These are phyloP conservation scores for Picea mariana DNA, from an alignment of 83 land plant species.

Conservation along the genomic window DNA sequence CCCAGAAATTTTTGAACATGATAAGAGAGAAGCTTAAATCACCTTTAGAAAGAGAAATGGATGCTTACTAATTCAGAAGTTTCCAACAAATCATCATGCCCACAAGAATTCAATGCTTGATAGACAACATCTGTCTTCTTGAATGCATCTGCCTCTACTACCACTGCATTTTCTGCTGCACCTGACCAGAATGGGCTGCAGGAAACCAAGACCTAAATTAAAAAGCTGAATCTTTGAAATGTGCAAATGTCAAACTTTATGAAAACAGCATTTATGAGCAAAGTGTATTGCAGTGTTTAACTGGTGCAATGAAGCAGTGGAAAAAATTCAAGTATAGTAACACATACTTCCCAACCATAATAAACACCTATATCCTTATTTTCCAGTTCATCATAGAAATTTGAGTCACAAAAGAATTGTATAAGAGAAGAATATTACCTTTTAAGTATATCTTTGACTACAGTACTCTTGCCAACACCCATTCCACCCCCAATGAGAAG, in stretches of 20 bases:
- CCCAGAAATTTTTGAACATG: not conserved
- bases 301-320: not conserved
- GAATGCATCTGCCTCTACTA: conserved; percentile 94
- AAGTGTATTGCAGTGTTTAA: not conserved
- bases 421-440: conserved; percentile 35
- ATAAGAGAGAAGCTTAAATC: not conserved
- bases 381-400: not conserved
- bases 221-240: not conserved
- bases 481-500: conserved; percentile 93
- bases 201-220: not conserved
- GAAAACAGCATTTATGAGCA: not conserved
- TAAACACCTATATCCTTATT: not conserved
- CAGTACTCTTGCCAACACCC: conserved; percentile 95
- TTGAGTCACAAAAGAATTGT: not conserved
- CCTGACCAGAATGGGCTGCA: conserved; percentile 32
- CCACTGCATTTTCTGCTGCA: conserved; percentile 62
- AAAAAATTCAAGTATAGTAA: not conserved
- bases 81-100: conserved; percentile 74
- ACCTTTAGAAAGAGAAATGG: not conserved
- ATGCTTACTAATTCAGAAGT: conserved; percentile 72
- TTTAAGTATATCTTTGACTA: conserved; percentile 72
- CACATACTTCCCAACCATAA: not conserved
- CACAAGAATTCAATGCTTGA: conserved; percentile 58
- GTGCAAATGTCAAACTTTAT: not conserved
- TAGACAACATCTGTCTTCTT: conserved; percentile 88